Conservation (phyloP, 2,329 filamentous ascomycete species). For the Sporothrix curviconia region DNA sequence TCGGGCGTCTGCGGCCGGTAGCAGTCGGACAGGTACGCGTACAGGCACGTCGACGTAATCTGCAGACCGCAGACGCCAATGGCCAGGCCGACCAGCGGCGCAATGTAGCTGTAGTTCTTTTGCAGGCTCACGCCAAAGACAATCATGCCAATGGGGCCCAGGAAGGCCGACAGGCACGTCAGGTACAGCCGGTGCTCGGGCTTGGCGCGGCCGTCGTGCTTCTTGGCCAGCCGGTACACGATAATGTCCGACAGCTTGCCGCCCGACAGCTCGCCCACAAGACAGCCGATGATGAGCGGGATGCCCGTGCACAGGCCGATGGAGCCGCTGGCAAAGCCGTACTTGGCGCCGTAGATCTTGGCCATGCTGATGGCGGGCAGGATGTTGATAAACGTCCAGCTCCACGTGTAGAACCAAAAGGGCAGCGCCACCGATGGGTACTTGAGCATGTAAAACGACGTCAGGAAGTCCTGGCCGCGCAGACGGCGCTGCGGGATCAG, state of each 20-base stretch:
- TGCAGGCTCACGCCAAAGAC: constrained; percentile 16
- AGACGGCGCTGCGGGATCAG: constrained; percentile 14
- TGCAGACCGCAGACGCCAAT: constrained; percentile 17
- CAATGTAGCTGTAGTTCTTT: constrained; percentile 5
- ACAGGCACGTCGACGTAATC: constrained; percentile 17
- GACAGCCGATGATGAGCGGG: constrained; percentile 16
- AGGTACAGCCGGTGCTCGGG: constrained; percentile 18
- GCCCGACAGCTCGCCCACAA: constrained; percentile 16
- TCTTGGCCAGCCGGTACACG: constrained; percentile 5
- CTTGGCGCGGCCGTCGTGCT: constrained; percentile 7
- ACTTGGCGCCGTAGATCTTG: constrained; percentile 16
- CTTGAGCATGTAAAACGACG: constrained; percentile 14
- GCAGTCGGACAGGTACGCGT: constrained; percentile 17
- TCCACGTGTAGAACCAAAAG: constrained; percentile 14
- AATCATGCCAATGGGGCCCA: constrained; percentile 16
- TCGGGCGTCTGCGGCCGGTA: constrained; percentile 19
- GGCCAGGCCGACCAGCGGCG: constrained; percentile 10
- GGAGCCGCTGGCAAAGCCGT: constrained; percentile 12
- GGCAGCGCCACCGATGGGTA: constrained; percentile 17
- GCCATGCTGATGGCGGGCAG: constrained; percentile 18
- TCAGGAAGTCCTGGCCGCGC: constrained; percentile 8
- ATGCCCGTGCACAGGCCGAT: constrained; percentile 18
- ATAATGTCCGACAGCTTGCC: constrained; percentile 18
- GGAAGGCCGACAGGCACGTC: constrained; percentile 12
- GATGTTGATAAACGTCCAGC: constrained; percentile 19